Base-by-base conservation (phyloP, 2,329 filamentous ascomycete genomes). In the Ophiostoma ips region DNA sequence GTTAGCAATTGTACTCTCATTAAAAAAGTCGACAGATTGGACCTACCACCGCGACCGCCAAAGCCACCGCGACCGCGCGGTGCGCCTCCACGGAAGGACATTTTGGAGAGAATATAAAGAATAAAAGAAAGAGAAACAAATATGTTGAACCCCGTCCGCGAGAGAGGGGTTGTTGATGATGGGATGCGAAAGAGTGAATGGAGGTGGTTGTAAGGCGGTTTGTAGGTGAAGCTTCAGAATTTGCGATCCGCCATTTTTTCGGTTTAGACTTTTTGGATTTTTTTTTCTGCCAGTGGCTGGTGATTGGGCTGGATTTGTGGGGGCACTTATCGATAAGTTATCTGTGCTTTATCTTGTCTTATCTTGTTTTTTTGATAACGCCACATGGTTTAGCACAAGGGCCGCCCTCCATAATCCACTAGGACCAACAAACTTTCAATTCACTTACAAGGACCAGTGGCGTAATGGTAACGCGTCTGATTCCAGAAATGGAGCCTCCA, bases 11-110 rank as follows among this genome's bases (percentile, higher is more conserved):
- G 28, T 11, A 52, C 47, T 4, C 15, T 18, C 3, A 37, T 3
- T 3, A 2, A 36, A 7, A 19, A 36, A 30, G 21, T 11, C 3
- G 43, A 15, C 16, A 38, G 21, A 61, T 64, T 67, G 63, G 66
- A n/a, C n/a, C 71, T 69, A 58, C 72, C 71, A 60, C 76, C 70
- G 53, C 68, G 66, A 55, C 74, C 72, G 61, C 70, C 67, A 56
- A 68, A 71, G 55, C 70, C 68, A 31, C 60, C 70, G 57, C 71
- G 68, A 58, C 69, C 68, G 59, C 70, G 67, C 54, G 62, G 58
- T 53, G 61, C 50, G 15, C 73, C 73, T 65, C 52, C 52, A 50
- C 79, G 75, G 66, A 80, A 83, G 63, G 80, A 78, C 81, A 82
- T 83, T 48, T 31, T 36, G 31, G 8, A 46, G 28, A 36, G 36